phyloP scores from a whole-genome alignment of 306 rosid species.

The Amphicarpaea edgeworthii region DNA sequence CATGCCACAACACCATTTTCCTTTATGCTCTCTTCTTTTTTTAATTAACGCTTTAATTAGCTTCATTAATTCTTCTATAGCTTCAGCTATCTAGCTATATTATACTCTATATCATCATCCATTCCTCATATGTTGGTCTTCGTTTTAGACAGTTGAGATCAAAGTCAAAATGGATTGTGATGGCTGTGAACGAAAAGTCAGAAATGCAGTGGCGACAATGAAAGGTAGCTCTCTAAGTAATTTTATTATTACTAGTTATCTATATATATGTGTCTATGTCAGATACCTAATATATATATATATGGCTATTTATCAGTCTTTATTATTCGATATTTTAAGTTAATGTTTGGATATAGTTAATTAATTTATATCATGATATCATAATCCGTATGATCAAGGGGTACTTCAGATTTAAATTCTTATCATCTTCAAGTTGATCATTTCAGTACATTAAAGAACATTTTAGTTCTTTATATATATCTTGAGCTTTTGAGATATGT shows the following conservation, averaged over 20 bases:
- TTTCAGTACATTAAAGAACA: background rate
- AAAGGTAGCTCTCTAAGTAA: slow-evolving; percentile 72
- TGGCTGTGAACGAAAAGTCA: slow-evolving; percentile 89
- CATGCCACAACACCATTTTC: background rate
- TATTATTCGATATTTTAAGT: background rate
- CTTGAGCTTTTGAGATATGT: background rate
- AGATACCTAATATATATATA: background rate
- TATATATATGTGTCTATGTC: background rate
- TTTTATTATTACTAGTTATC: background rate
- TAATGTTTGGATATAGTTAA: background rate
- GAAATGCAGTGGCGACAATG: slow-evolving; percentile 72
- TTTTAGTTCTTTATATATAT: background rate
- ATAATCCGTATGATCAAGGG: background rate
- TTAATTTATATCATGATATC: background rate
- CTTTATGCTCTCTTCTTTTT: background rate
- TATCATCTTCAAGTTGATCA: background rate
- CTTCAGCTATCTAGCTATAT: background rate
- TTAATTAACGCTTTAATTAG: no score
- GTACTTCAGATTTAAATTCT: background rate
- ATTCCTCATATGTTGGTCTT: slow-evolving; percentile 18
- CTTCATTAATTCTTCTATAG: slow-evolving; percentile 15
- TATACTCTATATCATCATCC: background rate
- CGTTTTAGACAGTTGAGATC: slow-evolving; percentile 75
- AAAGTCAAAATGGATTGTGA: slow-evolving; percentile 95
- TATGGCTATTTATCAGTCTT: background rate